These are phyloP conservation scores for Aurinia saxatilis DNA, from an alignment of 345 rosid genomes.

Conservation along the genomic window DNA sequence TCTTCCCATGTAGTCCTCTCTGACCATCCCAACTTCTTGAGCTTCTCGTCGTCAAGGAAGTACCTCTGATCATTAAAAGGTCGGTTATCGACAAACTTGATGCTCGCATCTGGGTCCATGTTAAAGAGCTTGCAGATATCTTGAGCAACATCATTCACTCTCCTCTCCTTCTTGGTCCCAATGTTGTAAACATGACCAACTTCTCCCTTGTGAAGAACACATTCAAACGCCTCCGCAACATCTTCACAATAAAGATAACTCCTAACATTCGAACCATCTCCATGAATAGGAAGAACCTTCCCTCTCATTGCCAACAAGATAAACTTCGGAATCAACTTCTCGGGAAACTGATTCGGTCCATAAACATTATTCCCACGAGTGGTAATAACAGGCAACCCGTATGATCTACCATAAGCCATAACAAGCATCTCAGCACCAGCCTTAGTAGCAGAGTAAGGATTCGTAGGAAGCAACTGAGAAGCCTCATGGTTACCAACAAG, in stretches of 20 bases:
- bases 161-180: constrained; percentile 87
- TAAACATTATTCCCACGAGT: constrained; percentile 92
- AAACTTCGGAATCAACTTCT: constrained; percentile 81
- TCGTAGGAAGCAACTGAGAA: constrained; percentile 91
- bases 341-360: constrained; percentile 89
- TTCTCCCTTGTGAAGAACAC: constrained; percentile 83
- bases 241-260: constrained; percentile 83
- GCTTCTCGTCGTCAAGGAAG: constrained; percentile 79
- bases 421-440: constrained; percentile 97
- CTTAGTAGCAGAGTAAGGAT: constrained; percentile 88
- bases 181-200: constrained; percentile 88
- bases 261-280: constrained; percentile 80
- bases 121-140: constrained; percentile 68
- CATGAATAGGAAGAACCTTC: constrained; percentile 72
- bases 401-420: constrained; percentile 89
- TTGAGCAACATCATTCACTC: constrained; percentile 80
- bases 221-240: constrained; percentile 90
- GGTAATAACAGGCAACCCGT: constrained; percentile 84
- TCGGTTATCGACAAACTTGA: constrained; percentile 73
- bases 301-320: constrained; percentile 67
- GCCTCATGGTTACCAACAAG: constrained; percentile 91
- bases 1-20: constrained; percentile 79
- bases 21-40: constrained; percentile 72
- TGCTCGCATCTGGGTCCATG: constrained; percentile 56
- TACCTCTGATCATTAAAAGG: constrained; percentile 93